A percentile compares a stretch with the other conserved stretches of the same genome.
Conservation (phyloP, 768 basidiomycete genomes). For the Leccinum disarticulatum region DNA sequence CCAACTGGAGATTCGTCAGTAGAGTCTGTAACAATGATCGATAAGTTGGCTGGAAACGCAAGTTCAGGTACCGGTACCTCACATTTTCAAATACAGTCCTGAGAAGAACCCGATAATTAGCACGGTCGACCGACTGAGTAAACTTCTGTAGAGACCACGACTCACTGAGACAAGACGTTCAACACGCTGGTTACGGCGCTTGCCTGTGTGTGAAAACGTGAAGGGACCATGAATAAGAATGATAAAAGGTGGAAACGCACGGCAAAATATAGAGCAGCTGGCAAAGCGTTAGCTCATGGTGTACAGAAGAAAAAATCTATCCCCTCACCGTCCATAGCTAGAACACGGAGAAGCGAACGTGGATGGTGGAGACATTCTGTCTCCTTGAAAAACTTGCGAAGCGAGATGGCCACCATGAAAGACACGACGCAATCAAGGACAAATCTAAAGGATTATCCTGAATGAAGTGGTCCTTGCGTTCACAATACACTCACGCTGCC, state of each 20-base stretch:
- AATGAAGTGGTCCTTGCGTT: neutral
- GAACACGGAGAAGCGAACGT: neutral
- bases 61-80: neutral
- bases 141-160: neutral
- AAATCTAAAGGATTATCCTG: neutral
- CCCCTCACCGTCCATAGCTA: conserved; percentile 11
- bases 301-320: neutral
- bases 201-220: neutral
- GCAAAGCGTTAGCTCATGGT: neutral
- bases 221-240: neutral
- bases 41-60: neutral
- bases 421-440: neutral
- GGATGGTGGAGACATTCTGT: neutral
- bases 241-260: neutral
- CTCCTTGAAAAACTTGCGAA: neutral
- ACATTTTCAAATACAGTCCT: neutral
- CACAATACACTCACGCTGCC: neutral
- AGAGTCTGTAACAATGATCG: no score
- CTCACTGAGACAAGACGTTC: conserved; percentile 7
- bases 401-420: conserved; percentile 1
- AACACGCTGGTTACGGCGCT: neutral
- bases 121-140: neutral
- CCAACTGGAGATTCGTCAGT: no score
- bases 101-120: neutral
- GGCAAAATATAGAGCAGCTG: neutral